Evolutionary conservation across 441 rosid genomes (phyloP), one percentile per base, ranked within the genome.

Genomic region (California macrophylla): DNA sequence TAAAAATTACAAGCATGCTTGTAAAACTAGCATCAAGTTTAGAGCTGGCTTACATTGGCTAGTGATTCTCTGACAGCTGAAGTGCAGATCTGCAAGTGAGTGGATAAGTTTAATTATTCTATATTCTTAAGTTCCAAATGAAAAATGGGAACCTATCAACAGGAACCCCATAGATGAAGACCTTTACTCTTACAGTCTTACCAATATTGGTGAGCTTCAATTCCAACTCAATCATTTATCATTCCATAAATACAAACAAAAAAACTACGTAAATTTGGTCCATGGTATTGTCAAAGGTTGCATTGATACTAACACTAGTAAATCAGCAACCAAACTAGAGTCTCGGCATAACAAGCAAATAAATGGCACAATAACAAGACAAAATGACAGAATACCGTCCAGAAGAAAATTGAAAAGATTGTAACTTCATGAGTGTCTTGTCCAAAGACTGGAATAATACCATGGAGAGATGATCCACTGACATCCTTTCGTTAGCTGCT

Each of bases 51-150:
- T 87, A 92, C 97, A 88, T 86, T 88, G 80, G 89, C 86, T 82
- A 95, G 77, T 66, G 98, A 89, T 84, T 90, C 98, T 82, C 77
- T 86, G 74, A 89, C 92, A 70, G 90, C 95, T 1, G 90, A 84
- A 71, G 91, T 80, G 76, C 96, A 95, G 36, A 95, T 83, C 98
- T 94, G 88, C 85, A 78, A 72, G 76, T 0, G 50, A 71, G 70
- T 23, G 67, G 29, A 50, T 45, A 63, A 76, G 72, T 28, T 45
- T 18, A 47, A 29, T 30, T 3, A 58, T 16, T 30, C 32, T 15
- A 12, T 60, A 25, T 5, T 25, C 64, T 24, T 4, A 24, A 60
- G 15, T 60, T 60, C 32, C 32, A 25, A 60, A 50, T 50, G 32
- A 25, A 23, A 25, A 60, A 45, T 24, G 29, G 12, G 32, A 12